Conservation (phyloP, 495 filamentous ascomycete species). For the Astrothelium subdiscretum region DNA sequence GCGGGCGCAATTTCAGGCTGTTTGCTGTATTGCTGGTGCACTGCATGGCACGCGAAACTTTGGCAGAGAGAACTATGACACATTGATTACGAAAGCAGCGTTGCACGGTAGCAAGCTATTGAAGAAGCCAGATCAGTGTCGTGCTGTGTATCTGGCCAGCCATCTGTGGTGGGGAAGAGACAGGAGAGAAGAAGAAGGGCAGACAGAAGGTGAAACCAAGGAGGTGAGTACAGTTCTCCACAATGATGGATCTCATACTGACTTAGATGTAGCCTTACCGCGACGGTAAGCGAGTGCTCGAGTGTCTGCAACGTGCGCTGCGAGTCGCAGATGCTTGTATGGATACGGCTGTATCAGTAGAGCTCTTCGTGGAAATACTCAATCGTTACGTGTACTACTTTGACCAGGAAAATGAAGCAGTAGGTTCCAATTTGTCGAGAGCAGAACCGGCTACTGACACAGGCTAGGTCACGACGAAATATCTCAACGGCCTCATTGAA, state of each 20-base stretch:
- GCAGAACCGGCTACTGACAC: no score
- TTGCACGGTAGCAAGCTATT: slow-evolving; percentile 93
- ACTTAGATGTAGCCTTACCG: slow-evolving; percentile 65
- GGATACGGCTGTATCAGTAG: slow-evolving; percentile 96
- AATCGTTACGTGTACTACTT: slow-evolving; percentile 99
- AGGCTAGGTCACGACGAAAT: slow-evolving; percentile 80
- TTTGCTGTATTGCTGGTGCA: slow-evolving; percentile 85
- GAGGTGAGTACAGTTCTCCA: slow-evolving; percentile 43
- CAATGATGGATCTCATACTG: slow-evolving; percentile 14
- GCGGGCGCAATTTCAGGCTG: slow-evolving; percentile 92
- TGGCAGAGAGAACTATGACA: slow-evolving; percentile 94
- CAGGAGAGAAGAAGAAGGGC: slow-evolving; percentile 65
- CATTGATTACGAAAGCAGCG: slow-evolving; percentile 92
- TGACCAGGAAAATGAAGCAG: slow-evolving; percentile 96
- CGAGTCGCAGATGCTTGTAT: slow-evolving; percentile 97
- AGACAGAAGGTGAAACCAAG: slow-evolving; percentile 40
- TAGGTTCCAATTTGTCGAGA: slow-evolving; percentile 34
- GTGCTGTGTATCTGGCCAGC: slow-evolving; percentile 89
- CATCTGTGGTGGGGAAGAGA: slow-evolving; percentile 98
- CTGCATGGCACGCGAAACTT: slow-evolving; percentile 80
- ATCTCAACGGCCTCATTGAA: slow-evolving; percentile 95
- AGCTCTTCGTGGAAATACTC: slow-evolving; percentile 95
- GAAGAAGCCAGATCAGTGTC: slow-evolving; percentile 95
- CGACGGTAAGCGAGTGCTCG: slow-evolving; percentile 90
- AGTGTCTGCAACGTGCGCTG: slow-evolving; percentile 89